Conservation (phyloP, 2,329 filamentous ascomycete genomes). For the Albophoma yamanashiensis region DNA sequence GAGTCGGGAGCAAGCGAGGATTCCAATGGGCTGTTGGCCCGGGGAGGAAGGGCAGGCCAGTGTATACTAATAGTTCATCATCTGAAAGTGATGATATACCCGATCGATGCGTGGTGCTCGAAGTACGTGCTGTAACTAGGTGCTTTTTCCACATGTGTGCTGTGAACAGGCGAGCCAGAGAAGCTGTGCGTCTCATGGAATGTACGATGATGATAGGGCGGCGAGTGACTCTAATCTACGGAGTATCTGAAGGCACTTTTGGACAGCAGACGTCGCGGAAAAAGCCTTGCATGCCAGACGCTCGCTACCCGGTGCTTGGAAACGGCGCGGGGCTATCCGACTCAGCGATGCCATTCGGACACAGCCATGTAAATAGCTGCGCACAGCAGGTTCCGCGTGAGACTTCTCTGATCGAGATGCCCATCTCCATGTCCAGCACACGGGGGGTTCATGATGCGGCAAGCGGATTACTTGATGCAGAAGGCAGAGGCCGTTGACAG, state of each 20-base stretch:
- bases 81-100: conserved; percentile 9
- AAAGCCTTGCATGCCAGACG: background rate
- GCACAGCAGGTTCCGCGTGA: background rate
- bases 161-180: background rate
- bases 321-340: background rate
- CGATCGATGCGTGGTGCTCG: background rate
- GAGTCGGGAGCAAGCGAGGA: background rate
- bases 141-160: background rate
- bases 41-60: background rate
- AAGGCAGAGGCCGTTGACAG: background rate
- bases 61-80: conserved; percentile 8
- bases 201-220: background rate
- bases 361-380: background rate
- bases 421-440: background rate
- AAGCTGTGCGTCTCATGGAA: background rate
- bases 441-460: background rate
- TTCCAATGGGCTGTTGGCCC: background rate
- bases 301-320: background rate
- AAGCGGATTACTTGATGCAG: background rate
- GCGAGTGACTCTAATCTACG: background rate
- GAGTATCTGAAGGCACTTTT: background rate
- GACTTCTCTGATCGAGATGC: background rate
- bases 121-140: background rate
- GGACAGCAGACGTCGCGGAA: background rate
- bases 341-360: background rate